Evolutionary conservation across 805 yeast genomes (phyloP), one percentile per base, ranked within the genome.

Genomic region (Candida sithepensis): DNA sequence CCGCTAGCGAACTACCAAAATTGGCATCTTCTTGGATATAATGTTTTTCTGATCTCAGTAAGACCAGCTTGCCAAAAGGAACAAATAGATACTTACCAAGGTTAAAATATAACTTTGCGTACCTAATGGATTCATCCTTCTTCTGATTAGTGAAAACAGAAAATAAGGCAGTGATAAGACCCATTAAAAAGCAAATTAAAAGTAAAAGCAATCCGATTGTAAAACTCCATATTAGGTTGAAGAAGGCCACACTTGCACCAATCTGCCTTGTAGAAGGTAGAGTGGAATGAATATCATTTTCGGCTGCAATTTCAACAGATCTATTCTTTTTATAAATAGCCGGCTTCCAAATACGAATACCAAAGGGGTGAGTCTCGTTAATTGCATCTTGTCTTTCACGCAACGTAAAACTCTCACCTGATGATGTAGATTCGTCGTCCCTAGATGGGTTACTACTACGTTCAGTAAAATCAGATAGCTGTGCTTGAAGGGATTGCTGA

Each of bases 301-400:
- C 96, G 2, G 98, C 97, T 49, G 88, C 84, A 37, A 82, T 75
- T 56, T 94, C 94, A 28, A 94, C 97, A 3, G 97, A 88, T 59
- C 99, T 82, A 49, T 79, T 78, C 66, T 94, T 94, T 65, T 94
- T 94, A 69, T 94, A 94, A 47, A 94, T 72, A 2, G 98, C 97
- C 1, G 99, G 99, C 62, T 94, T 94, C 99, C 99, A 94, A 58
- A 94, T 88, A 65, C 96, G 85, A 41, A 94, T 92, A 75, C 99
- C 99, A 60, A 94, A 94, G 0, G 99, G 99, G 71, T 94, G 99
- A 4, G 97, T 90, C 44, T 87, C 83, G 63, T 94, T 94, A 63
- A 94, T 94, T 14, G 99, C 99, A 57, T 88, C 91, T 66, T 94
- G 99, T 54, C 97, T 82, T 56, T 91, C 96, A 50, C 94, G 75